Conservation (phyloP, 176 grass and related monocot genomes). For the Typha latifolia region DNA sequence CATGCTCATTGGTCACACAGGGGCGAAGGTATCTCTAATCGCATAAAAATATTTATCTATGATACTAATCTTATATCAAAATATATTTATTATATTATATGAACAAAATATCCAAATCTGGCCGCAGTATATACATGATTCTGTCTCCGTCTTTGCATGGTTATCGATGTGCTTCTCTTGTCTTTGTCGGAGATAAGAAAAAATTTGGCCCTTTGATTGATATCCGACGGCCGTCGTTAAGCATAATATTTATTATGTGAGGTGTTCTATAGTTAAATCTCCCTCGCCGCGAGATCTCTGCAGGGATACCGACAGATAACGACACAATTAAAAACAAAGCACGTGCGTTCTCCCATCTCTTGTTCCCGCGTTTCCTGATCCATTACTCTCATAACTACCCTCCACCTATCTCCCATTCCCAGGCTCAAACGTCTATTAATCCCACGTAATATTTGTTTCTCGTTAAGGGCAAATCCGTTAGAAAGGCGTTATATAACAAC, state of each 20-base stretch:
- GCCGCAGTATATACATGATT: too few relatives aligned
- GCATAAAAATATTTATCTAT: too few relatives aligned
- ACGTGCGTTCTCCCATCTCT: conserved; percentile 15
- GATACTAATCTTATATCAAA: too few relatives aligned
- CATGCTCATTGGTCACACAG: too few relatives aligned
- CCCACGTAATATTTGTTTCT: background rate
- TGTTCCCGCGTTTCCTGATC: conserved; percentile 10
- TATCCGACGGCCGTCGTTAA: background rate
- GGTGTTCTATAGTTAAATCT: background rate
- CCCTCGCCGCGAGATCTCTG: conserved; percentile 1
- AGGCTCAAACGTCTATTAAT: background rate
- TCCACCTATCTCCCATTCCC: background rate
- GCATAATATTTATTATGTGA: background rate
- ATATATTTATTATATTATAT: too few relatives aligned
- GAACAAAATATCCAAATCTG: too few relatives aligned
- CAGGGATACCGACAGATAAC: conserved; percentile 11
- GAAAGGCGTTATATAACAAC: background rate
- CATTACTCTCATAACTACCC: too few relatives aligned
- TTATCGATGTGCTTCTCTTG: too few relatives aligned
- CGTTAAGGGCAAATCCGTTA: conserved; percentile 25
- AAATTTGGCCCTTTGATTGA: background rate
- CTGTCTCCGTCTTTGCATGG: too few relatives aligned
- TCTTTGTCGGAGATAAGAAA: too few relatives aligned
- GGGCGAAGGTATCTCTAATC: too few relatives aligned
- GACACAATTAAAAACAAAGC: conserved; percentile 17